Evolutionary conservation across 306 rosid species (phyloP).

Genomic region (Cucurbita pepo): DNA sequence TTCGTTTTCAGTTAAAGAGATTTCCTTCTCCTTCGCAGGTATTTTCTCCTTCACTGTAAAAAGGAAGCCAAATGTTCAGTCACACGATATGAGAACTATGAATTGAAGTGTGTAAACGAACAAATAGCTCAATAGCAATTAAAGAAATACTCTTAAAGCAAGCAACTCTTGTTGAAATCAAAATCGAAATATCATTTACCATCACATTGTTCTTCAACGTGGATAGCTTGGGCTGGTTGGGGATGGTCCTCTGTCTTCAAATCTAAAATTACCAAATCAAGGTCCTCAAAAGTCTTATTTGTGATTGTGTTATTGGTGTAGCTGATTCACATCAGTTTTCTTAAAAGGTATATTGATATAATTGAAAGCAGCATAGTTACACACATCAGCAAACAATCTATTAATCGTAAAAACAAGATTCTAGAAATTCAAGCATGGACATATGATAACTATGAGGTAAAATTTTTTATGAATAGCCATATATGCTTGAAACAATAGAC

Average conservation of each 20-base stretch:
- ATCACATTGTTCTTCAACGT: constrained; percentile 45
- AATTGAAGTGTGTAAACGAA: background rate
- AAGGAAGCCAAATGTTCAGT: constrained; percentile 11
- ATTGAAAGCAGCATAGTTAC: background rate
- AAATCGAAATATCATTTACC: background rate
- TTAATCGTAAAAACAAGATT: background rate
- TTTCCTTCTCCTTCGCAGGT: constrained; percentile 21
- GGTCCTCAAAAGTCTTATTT: background rate
- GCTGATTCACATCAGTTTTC: background rate
- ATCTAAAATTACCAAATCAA: constrained; percentile 26
- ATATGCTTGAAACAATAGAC: background rate
- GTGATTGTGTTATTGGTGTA: background rate
- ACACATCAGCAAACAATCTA: background rate
- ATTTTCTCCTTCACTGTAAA: constrained; percentile 24
- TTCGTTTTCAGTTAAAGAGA: constrained; percentile 14
- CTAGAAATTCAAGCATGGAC: background rate
- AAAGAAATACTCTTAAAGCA: background rate
- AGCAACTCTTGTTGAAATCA: background rate
- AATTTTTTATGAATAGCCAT: background rate
- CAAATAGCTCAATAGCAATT: background rate
- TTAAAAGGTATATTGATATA: background rate
- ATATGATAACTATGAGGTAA: background rate
- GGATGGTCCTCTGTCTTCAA: constrained; percentile 20
- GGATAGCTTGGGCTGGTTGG: constrained; percentile 11
- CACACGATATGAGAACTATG: background rate